phyloP scores from a whole-genome alignment of 805 yeast genomes.

The Candida tammaniensis region DNA sequence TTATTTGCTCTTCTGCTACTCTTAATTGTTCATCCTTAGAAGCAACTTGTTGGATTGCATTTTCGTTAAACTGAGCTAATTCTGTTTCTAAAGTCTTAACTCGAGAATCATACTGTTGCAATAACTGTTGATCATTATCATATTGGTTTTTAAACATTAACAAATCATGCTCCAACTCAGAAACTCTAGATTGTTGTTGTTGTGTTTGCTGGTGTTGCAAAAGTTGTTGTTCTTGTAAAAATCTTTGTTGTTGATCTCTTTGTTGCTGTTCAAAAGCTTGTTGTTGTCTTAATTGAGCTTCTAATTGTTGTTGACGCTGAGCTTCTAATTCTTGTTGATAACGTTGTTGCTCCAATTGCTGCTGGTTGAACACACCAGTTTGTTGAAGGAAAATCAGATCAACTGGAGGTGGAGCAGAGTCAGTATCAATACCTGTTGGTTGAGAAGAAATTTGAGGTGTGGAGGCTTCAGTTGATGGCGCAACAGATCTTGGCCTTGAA shows the following conservation, averaged over 20 bases:
- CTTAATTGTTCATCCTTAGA: conserved; percentile 72
- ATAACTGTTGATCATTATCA: conserved; percentile 78
- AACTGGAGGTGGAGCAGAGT: conserved; percentile 32
- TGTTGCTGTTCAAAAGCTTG: conserved; percentile 74
- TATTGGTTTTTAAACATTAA: conserved; percentile 73
- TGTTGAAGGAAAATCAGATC: conserved; percentile 47
- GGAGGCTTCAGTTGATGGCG: conserved; percentile 17
- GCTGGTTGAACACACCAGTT: conserved; percentile 54
- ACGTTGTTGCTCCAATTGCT: conserved; percentile 55
- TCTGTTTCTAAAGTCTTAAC: conserved; percentile 81
- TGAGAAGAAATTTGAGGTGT: conserved; percentile 45
- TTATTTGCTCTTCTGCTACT: conserved; percentile 69
- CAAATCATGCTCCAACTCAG: conserved; percentile 80
- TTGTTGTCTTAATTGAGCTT: conserved; percentile 67
- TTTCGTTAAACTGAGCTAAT: conserved; percentile 53
- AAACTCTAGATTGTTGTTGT: conserved; percentile 74
- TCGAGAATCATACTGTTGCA: conserved; percentile 83
- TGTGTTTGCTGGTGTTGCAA: conserved; percentile 65
- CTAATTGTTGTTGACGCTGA: conserved; percentile 66
- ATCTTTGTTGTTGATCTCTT: conserved; percentile 62
- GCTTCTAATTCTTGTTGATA: conserved; percentile 61
- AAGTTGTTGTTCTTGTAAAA: conserved; percentile 65
- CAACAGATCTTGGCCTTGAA: conserved; percentile 29
- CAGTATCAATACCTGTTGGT: conserved; percentile 32
- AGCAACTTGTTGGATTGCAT: conserved; percentile 69